Evolutionary conservation across 192 early-diverging fungal species (phyloP).

Genomic region (Linnemannia schmuckeri): DNA sequence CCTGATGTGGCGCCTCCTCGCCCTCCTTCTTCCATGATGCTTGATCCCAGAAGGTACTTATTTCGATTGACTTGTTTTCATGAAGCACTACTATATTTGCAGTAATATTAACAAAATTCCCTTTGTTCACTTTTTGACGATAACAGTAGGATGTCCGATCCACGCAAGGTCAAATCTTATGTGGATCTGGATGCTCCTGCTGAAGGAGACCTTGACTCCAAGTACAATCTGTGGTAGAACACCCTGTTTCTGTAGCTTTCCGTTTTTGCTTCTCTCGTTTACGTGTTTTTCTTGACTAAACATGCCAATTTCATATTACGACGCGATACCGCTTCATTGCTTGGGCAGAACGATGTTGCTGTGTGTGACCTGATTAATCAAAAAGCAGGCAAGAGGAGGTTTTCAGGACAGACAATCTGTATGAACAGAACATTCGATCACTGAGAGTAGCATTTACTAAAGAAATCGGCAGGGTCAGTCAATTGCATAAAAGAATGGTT

Average conservation of each 20-base stretch:
- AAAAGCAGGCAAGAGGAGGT: too few relatives aligned
- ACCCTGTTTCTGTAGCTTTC: neutral
- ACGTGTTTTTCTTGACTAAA: neutral
- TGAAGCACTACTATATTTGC: neutral
- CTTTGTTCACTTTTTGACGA: neutral
- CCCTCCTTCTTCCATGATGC: slow-evolving; percentile 36
- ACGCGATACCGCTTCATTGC: too few relatives aligned
- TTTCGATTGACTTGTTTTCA: neutral
- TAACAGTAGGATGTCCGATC: slow-evolving; percentile 66
- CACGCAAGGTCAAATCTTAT: slow-evolving; percentile 86
- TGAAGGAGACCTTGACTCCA: slow-evolving; percentile 77
- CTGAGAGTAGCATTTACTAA: too few relatives aligned
- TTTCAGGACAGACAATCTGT: too few relatives aligned
- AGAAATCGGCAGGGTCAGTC: too few relatives aligned
- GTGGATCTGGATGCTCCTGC: slow-evolving; percentile 91
- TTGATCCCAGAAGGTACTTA: slow-evolving; percentile 55
- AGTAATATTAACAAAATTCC: neutral
- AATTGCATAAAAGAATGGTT: too few relatives aligned
- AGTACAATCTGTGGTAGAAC: slow-evolving; percentile 58
- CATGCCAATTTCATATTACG: neutral
- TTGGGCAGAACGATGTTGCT: too few relatives aligned
- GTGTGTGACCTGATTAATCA: too few relatives aligned
- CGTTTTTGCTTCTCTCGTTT: neutral
- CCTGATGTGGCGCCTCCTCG: slow-evolving; percentile 30
- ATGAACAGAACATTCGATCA: too few relatives aligned